Evolutionary conservation across 2,329 filamentous ascomycete genomes (phyloP).

Genomic region (Claviceps sp.): DNA sequence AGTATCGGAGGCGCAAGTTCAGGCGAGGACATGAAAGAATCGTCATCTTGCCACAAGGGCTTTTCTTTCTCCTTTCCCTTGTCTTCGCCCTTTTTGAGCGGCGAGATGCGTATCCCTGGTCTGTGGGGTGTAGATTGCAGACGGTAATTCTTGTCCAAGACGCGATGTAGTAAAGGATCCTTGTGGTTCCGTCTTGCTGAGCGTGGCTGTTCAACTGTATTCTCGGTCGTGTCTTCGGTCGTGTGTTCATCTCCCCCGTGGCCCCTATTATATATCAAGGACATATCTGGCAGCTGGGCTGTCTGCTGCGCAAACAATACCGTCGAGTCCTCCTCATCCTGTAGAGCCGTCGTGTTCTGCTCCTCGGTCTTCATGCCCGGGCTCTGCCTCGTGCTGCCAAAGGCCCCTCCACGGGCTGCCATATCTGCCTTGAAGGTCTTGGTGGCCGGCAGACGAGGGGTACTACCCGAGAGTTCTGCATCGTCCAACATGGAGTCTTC

Average conservation of each 20-base stretch:
- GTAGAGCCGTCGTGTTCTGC: conserved; percentile 20
- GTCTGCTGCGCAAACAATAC: conserved; percentile 38
- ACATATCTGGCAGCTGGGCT: conserved; percentile 46
- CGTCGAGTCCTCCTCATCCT: conserved; percentile 31
- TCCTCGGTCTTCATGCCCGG: conserved; percentile 36
- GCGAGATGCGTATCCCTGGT: conserved; percentile 28
- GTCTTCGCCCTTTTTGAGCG: conserved; percentile 22
- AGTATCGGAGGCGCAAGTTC: conserved; percentile 71
- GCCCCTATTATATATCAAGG: conserved; percentile 42
- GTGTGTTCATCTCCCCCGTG: conserved; percentile 7
- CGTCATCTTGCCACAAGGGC: conserved; percentile 30
- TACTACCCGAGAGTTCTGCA: conserved; percentile 50
- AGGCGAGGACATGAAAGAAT: conserved; percentile 57
- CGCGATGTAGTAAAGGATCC: conserved; percentile 74
- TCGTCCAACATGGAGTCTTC: conserved; percentile 60
- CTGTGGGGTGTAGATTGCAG: conserved; percentile 83
- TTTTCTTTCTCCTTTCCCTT: conserved; percentile 11
- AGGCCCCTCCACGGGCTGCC: conserved; percentile 60
- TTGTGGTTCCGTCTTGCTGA: conserved; percentile 29
- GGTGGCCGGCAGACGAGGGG: conserved; percentile 44
- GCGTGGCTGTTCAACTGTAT: conserved; percentile 17
- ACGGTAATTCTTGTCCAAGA: conserved; percentile 93
- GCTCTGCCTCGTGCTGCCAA: conserved; percentile 36
- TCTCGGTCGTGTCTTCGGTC: conserved; percentile 1
- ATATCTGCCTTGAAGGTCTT: conserved; percentile 39